Percentiles rank a stretch among this genome's conserved stretches.
These are phyloP conservation scores for Spergularia azorica DNA, from an alignment of 179 eudicot species.

Conservation along the genomic window DNA sequence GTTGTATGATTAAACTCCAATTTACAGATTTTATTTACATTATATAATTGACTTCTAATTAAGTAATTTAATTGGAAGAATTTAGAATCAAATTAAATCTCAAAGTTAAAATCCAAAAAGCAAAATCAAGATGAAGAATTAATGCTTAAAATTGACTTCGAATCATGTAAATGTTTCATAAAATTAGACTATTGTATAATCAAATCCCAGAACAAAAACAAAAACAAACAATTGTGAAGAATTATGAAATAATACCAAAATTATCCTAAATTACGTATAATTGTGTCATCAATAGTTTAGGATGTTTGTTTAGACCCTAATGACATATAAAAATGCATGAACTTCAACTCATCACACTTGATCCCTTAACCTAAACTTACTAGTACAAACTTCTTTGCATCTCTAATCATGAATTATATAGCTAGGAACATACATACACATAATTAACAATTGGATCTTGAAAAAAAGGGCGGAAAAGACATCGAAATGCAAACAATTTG, in stretches of 20 bases:
- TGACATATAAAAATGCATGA: too few relatives aligned
- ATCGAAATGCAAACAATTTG: background rate
- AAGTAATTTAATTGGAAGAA: too few relatives aligned
- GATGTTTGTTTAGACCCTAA: background rate
- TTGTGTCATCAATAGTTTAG: too few relatives aligned
- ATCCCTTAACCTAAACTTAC: constrained; percentile 9
- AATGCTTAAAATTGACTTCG: too few relatives aligned
- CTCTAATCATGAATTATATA: background rate
- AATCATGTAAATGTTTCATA: too few relatives aligned
- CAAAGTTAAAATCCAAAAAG: too few relatives aligned
- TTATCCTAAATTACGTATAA: background rate
- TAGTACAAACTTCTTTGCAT: constrained; percentile 2
- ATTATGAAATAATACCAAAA: background rate
- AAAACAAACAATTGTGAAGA: background rate
- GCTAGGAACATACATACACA: background rate
- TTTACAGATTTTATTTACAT: too few relatives aligned
- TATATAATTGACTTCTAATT: too few relatives aligned
- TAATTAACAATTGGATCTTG: constrained; percentile 7
- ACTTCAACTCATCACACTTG: too few relatives aligned
- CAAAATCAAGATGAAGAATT: too few relatives aligned
- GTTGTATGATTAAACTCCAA: too few relatives aligned
- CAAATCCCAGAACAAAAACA: background rate
- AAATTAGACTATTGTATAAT: background rate
- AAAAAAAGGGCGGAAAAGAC: background rate
- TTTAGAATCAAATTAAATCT: too few relatives aligned